These are phyloP conservation scores for Lactarius tabidus DNA, from an alignment of 768 basidiomycete genomes.

Conservation along the genomic window DNA sequence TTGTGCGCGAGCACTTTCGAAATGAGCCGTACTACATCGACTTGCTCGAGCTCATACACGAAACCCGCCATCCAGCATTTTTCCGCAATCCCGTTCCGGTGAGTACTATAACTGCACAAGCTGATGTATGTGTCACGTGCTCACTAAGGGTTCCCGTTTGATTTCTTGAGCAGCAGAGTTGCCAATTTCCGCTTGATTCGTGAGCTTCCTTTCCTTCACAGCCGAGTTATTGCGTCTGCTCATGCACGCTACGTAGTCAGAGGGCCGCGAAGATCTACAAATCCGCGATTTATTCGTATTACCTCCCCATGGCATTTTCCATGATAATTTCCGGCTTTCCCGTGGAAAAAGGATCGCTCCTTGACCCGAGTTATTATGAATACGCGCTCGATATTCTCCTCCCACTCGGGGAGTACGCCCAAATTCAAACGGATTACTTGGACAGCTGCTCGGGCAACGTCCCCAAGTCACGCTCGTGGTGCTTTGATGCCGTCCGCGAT, in stretches of 20 bases:
- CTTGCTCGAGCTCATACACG: constrained; percentile 87
- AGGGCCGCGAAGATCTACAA: constrained; percentile 93
- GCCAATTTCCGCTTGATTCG: constrained; percentile 86
- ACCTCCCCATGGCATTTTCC: constrained; percentile 93
- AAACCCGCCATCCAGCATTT: constrained; percentile 42
- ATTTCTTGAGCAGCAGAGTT: constrained; percentile 21
- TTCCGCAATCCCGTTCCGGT: constrained; percentile 20
- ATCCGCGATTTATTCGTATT: constrained; percentile 97
- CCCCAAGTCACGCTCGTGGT: constrained; percentile 98
- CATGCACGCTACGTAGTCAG: constrained; percentile 49
- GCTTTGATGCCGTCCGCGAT: constrained; percentile 78
- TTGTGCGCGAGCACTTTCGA: constrained; percentile 85
- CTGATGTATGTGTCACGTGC: background rate
- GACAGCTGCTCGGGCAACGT: constrained; percentile 86
- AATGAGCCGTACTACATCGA: constrained; percentile 79
- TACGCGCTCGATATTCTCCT: constrained; percentile 76
- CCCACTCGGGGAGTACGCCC: constrained; percentile 96
- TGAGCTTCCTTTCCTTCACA: constrained; percentile 32
- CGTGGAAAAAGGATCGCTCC: constrained; percentile 38
- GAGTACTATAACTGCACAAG: background rate
- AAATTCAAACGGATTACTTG: constrained; percentile 89
- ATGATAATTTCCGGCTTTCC: constrained; percentile 75
- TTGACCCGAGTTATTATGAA: constrained; percentile 57
- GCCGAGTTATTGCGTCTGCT: background rate
- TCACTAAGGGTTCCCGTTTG: background rate